Conservation (phyloP, 306 rosid genomes). For the Malus orientalis region DNA sequence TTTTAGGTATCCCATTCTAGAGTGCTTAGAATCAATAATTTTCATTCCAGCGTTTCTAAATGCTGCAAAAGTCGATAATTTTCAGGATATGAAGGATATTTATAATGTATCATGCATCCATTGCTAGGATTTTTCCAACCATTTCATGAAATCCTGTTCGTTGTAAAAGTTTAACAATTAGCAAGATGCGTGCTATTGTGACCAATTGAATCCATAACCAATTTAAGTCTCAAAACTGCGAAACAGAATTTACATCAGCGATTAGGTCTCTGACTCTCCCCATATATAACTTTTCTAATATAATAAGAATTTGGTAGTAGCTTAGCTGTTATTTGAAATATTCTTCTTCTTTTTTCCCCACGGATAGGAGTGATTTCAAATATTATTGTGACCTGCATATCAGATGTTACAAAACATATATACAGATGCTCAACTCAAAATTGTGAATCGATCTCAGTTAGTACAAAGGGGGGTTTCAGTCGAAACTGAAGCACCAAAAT, state of each 20-base stretch:
- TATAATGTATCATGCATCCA: background rate
- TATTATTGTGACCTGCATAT: background rate
- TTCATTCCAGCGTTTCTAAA: background rate
- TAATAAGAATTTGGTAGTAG: background rate
- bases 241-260: background rate
- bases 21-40: background rate
- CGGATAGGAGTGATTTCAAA: background rate
- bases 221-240: background rate
- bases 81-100: background rate
- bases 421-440: background rate
- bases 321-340: background rate
- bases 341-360: background rate
- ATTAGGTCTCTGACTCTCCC: background rate
- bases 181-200: background rate
- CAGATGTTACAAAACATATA: background rate
- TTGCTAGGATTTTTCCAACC: background rate
- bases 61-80: background rate
- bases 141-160: background rate
- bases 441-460: background rate
- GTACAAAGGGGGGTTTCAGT: background rate
- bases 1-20: background rate
- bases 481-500: background rate
- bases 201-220: background rate
- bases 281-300: background rate
- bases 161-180: background rate